phyloP scores from a whole-genome alignment of 202 grass and related monocot species.

The Cymbopogon flexuosus region DNA sequence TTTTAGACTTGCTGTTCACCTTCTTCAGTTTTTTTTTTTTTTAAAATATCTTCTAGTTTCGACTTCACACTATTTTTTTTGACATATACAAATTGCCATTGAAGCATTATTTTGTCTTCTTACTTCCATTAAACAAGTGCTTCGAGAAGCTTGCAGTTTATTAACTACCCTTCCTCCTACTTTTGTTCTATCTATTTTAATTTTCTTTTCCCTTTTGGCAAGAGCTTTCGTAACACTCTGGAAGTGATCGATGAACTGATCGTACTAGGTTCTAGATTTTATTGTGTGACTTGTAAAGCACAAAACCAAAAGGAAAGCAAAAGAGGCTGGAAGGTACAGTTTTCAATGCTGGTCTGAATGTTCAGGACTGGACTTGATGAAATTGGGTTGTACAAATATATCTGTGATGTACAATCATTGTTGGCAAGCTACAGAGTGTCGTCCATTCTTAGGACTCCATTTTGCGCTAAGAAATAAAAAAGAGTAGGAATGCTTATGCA shows the following conservation, averaged over 20 bases:
- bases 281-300: slow-evolving; percentile 25
- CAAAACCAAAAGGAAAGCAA: slow-evolving; percentile 4
- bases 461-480: not conserved
- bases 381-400: not conserved
- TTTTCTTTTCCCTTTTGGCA: not conserved
- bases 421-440: not conserved
- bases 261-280: slow-evolving; percentile 18
- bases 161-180: too few species aligned
- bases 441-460: not conserved
- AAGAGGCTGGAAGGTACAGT: not conserved
- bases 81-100: too few species aligned
- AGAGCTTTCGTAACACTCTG: not conserved
- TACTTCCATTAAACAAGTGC: too few species aligned
- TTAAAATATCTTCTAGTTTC: too few species aligned
- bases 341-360: slow-evolving; percentile 14
- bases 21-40: too few species aligned
- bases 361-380: not conserved
- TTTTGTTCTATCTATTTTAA: too few species aligned
- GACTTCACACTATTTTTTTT: too few species aligned
- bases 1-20: too few species aligned
- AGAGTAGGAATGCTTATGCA: not conserved
- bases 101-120: too few species aligned
- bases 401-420: not conserved
- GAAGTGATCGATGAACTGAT: slow-evolving; percentile 17
- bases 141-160: too few species aligned